These are phyloP conservation scores for Aspergillus texensis DNA, from an alignment of 2,329 filamentous ascomycete genomes.

Conservation along the genomic window DNA sequence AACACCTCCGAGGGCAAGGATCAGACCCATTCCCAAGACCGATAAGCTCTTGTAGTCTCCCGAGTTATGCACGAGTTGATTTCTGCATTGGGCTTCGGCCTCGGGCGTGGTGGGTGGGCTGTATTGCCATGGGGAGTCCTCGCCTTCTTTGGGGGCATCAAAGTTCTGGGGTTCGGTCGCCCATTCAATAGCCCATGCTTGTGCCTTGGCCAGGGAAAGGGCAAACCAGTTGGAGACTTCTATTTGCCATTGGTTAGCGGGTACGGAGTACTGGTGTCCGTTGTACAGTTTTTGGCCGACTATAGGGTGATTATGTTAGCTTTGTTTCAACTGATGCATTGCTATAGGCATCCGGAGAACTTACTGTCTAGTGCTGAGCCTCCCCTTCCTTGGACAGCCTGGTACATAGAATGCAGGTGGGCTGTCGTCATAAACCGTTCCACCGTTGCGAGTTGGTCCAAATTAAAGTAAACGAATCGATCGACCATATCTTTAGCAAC, in stretches of 20 bases:
- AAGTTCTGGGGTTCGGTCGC: constrained; percentile 16
- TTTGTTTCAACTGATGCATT: background rate
- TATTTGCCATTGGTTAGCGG: constrained; percentile 39
- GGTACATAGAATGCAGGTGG: constrained; percentile 7
- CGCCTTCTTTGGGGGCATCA: background rate
- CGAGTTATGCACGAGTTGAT: background rate
- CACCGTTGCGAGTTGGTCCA: background rate
- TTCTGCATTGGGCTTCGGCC: background rate
- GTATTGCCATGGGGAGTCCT: background rate
- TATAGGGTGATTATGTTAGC: background rate
- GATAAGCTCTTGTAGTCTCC: constrained; percentile 1
- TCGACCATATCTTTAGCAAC: background rate
- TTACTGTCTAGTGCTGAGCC: background rate
- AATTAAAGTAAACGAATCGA: background rate
- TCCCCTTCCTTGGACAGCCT: background rate
- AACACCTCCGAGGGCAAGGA: background rate
- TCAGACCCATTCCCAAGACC: background rate
- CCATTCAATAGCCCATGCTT: constrained; percentile 26
- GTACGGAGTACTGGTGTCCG: constrained; percentile 15
- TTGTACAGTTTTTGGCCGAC: background rate
- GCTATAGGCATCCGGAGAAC: background rate
- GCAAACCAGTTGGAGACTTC: constrained; percentile 36
- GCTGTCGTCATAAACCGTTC: background rate
- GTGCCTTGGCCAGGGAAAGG: constrained; percentile 31
- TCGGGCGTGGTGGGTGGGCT: background rate